These are phyloP conservation scores for Alternaria metachromatica DNA, from an alignment of 2,329 filamentous ascomycete genomes.

Conservation along the genomic window DNA sequence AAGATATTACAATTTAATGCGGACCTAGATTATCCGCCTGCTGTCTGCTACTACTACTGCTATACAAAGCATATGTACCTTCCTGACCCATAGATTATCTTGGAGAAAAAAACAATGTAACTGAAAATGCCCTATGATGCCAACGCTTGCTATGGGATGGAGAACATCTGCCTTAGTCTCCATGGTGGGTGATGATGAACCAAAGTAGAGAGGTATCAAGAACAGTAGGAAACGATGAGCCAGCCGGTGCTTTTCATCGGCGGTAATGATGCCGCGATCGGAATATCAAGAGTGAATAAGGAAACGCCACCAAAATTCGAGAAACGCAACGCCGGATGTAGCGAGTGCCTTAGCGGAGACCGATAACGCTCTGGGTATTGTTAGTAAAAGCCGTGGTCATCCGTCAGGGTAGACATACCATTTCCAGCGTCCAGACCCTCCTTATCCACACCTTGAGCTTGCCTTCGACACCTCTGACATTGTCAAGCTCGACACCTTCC, in stretches of 20 bases:
- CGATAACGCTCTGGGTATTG: slow-evolving; percentile 74
- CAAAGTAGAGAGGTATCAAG: slow-evolving; percentile 38
- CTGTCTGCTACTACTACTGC: slow-evolving; percentile 7
- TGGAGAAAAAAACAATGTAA: slow-evolving; percentile 12
- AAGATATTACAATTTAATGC: slow-evolving; percentile 24
- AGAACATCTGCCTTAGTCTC: slow-evolving; percentile 26
- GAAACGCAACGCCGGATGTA: slow-evolving; percentile 12
- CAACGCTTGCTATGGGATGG: slow-evolving; percentile 30
- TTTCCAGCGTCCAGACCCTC: slow-evolving; percentile 97
- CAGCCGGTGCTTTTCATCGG: slow-evolving; percentile 18
- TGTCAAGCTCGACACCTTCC: slow-evolving; percentile 92
- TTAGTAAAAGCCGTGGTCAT: slow-evolving; percentile 12
- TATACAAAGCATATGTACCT: slow-evolving; percentile 25
- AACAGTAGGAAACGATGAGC: slow-evolving; percentile 20
- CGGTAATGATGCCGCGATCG: slow-evolving; percentile 12
- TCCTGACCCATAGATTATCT: slow-evolving; percentile 8
- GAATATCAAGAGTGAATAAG: slow-evolving; percentile 7
- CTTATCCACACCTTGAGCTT: slow-evolving; percentile 98
- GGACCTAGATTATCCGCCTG: slow-evolving; percentile 2
- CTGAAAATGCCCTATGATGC: slow-evolving; percentile 13
- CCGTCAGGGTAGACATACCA: slow-evolving; percentile 59
- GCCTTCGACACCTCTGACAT: slow-evolving; percentile 88
- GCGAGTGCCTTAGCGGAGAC: slow-evolving; percentile 65
- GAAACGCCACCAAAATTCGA: slow-evolving; percentile 23
- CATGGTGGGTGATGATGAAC: slow-evolving; percentile 9